These are phyloP conservation scores for Endoconidiophora polonica DNA, from an alignment of 2,329 filamentous ascomycete species.

Conservation along the genomic window DNA sequence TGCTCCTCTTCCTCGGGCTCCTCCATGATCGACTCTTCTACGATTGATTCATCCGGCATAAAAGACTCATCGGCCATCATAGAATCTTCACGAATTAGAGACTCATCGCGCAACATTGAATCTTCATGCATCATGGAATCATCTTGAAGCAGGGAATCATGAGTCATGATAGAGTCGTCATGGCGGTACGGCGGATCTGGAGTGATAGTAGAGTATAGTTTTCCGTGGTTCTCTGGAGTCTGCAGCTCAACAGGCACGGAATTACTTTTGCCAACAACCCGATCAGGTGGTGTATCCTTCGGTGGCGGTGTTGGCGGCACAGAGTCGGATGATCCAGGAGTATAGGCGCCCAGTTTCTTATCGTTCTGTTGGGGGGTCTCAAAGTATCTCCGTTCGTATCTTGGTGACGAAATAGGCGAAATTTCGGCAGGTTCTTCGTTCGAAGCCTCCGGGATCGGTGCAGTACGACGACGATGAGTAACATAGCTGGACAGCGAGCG, in stretches of 20 bases:
- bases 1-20: slow-evolving; percentile 2
- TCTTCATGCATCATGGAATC: background rate
- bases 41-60: background rate
- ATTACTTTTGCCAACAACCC: background rate
- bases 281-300: slow-evolving; percentile 7
- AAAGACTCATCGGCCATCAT: too few species aligned
- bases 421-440: background rate
- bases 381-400: slow-evolving; percentile 1
- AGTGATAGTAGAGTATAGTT: background rate
- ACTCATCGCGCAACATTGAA: too few species aligned
- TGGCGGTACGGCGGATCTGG: background rate
- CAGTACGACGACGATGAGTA: slow-evolving; percentile 1
- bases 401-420: slow-evolving; percentile 1
- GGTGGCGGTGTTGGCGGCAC: slow-evolving; percentile 10
- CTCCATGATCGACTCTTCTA: slow-evolving; percentile 4
- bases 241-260: background rate
- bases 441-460: background rate
- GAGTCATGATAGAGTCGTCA: slow-evolving; percentile 2
- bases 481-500: slow-evolving; percentile 5
- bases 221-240: background rate
- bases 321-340: background rate
- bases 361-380: slow-evolving; percentile 2
- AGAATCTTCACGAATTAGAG: too few species aligned
- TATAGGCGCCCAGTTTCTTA: background rate
- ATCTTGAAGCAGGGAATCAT: slow-evolving; percentile 1